Conservation (phyloP, 805 yeast genomes). For the Candida patagonica region DNA sequence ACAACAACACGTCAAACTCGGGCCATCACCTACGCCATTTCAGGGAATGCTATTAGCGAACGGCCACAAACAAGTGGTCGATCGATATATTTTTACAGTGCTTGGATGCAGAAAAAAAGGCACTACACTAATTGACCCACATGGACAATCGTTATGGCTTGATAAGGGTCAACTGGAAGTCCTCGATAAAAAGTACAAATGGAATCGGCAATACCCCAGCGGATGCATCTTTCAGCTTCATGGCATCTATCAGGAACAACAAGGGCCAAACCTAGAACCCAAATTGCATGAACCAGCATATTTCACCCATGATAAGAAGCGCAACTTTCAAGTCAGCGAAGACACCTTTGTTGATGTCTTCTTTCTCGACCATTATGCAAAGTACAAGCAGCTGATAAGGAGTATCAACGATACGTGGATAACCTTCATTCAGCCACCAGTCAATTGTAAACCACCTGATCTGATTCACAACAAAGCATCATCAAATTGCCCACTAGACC, state of each 20-base stretch:
- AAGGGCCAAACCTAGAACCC: constrained; percentile 4
- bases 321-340: constrained; percentile 36
- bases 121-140: constrained; percentile 40
- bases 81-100: constrained; percentile 54
- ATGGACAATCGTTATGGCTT: constrained; percentile 61
- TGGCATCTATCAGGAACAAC: constrained; percentile 53
- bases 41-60: constrained; percentile 64
- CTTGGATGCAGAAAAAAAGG: constrained; percentile 69
- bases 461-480: constrained; percentile 26
- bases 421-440: constrained; percentile 73
- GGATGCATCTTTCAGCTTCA: constrained; percentile 79
- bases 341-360: constrained; percentile 51
- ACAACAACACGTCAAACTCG: constrained; percentile 55
- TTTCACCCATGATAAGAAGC: constrained; percentile 29
- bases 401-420: constrained; percentile 36
- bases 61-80: constrained; percentile 61
- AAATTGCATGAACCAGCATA: constrained; percentile 40
- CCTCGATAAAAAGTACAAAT: constrained; percentile 55
- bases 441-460: constrained; percentile 65
- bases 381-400: constrained; percentile 43
- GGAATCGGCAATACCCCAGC: constrained; percentile 61
- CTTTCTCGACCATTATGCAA: constrained; percentile 50
- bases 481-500: constrained; percentile 13
- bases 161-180: constrained; percentile 14
- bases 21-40: constrained; percentile 71